These are phyloP conservation scores for Scleroderma citrinum DNA, from an alignment of 768 basidiomycete species.

Conservation along the genomic window DNA sequence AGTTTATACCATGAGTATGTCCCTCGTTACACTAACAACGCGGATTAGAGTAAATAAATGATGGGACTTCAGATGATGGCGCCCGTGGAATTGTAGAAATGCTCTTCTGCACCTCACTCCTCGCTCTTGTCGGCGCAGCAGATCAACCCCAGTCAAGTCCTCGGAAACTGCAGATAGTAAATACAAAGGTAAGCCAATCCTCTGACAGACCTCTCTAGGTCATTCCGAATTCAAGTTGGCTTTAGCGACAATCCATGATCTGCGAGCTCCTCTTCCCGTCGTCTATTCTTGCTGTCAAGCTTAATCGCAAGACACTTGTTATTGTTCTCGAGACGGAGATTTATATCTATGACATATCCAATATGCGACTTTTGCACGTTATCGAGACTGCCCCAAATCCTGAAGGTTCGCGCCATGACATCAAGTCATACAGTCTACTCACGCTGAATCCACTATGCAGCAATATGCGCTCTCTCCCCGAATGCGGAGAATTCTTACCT, in stretches of 20 bases:
- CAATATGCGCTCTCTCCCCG: slow-evolving; percentile 91
- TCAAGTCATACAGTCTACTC: slow-evolving; percentile 1
- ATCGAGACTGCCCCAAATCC: slow-evolving; percentile 97
- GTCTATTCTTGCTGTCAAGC: slow-evolving; percentile 93
- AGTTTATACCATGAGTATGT: slow-evolving; percentile 91
- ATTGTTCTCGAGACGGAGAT: slow-evolving; percentile 97
- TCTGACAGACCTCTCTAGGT: slow-evolving; percentile 4
- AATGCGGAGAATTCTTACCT: slow-evolving; percentile 91
- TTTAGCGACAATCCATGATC: slow-evolving; percentile 92
- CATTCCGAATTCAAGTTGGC: background rate
- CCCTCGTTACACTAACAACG: background rate
- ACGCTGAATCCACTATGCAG: slow-evolving; percentile 35
- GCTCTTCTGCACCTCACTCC: slow-evolving; percentile 97
- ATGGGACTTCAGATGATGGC: slow-evolving; percentile 63
- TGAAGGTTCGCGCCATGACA: slow-evolving; percentile 52
- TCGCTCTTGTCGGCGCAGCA: slow-evolving; percentile 93
- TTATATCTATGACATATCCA: slow-evolving; percentile 98
- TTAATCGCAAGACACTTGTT: slow-evolving; percentile 94
- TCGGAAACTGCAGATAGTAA: slow-evolving; percentile 93
- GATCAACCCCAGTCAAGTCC: slow-evolving; percentile 90
- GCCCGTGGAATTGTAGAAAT: slow-evolving; percentile 97
- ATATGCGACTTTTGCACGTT: slow-evolving; percentile 95
- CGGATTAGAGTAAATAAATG: background rate
- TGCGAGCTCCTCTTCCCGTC: slow-evolving; percentile 98
- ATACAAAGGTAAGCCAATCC: slow-evolving; percentile 77